These are phyloP conservation scores for Erodium maritimum DNA, from an alignment of 345 rosid species.

Conservation along the genomic window DNA sequence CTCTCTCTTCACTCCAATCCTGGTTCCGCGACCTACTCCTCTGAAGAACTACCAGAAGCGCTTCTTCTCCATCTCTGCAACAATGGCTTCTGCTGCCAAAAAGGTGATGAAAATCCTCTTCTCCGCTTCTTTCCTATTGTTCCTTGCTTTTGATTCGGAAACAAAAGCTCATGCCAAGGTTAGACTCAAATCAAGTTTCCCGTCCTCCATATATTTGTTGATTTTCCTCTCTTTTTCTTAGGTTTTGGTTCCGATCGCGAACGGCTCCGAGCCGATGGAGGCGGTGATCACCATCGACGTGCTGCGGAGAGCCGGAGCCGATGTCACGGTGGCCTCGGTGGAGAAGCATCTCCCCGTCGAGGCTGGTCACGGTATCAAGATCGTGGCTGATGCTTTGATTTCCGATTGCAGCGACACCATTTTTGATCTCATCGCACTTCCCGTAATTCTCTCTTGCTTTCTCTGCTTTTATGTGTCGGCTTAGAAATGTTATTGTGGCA, in stretches of 20 bases:
- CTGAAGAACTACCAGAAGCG: constrained; percentile 12
- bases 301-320: constrained; percentile 70
- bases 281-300: constrained; percentile 81
- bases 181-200: too few relatives aligned
- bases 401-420: constrained; percentile 35
- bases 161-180: too few relatives aligned
- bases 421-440: constrained; percentile 69
- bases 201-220: too few relatives aligned
- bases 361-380: constrained; percentile 63
- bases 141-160: neutral
- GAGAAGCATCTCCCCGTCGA: constrained; percentile 57
- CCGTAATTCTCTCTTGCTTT: constrained; percentile 11
- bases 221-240: constrained; percentile 9
- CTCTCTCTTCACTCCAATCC: neutral
- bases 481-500: neutral
- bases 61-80: constrained; percentile 19
- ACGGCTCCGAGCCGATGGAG: constrained; percentile 92
- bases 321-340: constrained; percentile 74
- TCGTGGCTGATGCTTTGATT: constrained; percentile 60
- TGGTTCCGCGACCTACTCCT: constrained; percentile 3
- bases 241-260: constrained; percentile 92
- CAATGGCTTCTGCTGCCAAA: constrained; percentile 49
- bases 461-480: neutral
- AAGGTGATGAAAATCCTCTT: constrained; percentile 18
- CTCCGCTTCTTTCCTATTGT: neutral